Conservation (phyloP, 179 eudicot species). For the Actinidia chinensis region DNA sequence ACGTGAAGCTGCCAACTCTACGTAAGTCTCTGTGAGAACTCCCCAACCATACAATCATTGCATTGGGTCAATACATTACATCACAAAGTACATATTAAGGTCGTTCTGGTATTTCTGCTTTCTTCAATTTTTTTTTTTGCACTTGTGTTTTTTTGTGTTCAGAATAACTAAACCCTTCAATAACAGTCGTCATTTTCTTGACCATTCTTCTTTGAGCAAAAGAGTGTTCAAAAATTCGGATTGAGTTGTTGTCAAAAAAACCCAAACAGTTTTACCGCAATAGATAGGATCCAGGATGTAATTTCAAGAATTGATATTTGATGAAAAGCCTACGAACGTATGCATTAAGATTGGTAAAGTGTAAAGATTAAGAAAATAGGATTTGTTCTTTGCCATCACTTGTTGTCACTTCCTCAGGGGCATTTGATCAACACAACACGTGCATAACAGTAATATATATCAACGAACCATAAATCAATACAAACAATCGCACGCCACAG, state of each 20-base stretch:
- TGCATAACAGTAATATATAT: too few relatives aligned
- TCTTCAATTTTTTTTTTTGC: too few relatives aligned
- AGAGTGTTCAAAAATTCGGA: too few relatives aligned
- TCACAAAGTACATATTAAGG: too few relatives aligned
- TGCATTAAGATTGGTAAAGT: not conserved
- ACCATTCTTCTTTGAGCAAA: too few relatives aligned
- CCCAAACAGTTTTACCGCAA: too few relatives aligned
- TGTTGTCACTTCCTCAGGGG: not conserved
- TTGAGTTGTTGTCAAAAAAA: too few relatives aligned
- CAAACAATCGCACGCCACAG: not conserved
- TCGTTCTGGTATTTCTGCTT: too few relatives aligned
- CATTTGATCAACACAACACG: not conserved
- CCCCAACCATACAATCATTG: constrained; percentile 46
- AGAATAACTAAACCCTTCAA: too few relatives aligned
- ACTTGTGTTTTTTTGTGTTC: too few relatives aligned
- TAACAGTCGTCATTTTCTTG: too few relatives aligned
- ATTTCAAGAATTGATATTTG: not conserved
- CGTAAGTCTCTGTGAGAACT: constrained; percentile 95
- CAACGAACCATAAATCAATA: not conserved
- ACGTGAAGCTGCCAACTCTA: constrained; percentile 93
- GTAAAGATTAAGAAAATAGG: not conserved
- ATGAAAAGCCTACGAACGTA: not conserved
- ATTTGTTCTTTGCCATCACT: not conserved
- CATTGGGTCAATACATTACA: not conserved
- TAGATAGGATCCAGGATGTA: not conserved